Conservation (phyloP, 257 asterid genomes). For the Ilex asprella region DNA sequence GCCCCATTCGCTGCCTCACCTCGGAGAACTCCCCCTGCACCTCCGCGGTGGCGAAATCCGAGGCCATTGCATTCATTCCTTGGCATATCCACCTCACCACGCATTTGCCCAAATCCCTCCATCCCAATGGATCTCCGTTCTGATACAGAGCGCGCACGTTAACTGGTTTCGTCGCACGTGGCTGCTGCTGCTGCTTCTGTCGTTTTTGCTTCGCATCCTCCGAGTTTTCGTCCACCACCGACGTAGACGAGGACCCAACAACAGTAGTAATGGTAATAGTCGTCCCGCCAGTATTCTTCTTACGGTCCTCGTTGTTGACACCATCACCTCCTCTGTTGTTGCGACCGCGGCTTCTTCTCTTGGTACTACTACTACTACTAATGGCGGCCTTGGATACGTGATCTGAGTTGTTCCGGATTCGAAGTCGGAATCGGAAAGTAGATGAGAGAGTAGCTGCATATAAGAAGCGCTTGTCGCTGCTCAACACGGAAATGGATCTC, state of each 20-base stretch:
- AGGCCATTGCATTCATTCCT: constrained; percentile 90
- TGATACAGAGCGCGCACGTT: constrained; percentile 37
- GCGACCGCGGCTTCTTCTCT: constrained; percentile 27
- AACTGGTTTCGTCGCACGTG: constrained; percentile 5
- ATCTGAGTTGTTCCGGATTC: constrained; percentile 13
- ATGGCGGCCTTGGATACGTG: constrained; percentile 14
- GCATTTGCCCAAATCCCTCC: constrained; percentile 71
- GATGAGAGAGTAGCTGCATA: constrained; percentile 5
- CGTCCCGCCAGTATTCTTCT: background rate
- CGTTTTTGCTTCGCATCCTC: background rate
- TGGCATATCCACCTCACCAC: constrained; percentile 76
- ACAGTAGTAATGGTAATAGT: background rate
- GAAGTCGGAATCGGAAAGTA: constrained; percentile 19
- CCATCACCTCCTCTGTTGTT: constrained; percentile 13
- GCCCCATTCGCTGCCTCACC: constrained; percentile 65
- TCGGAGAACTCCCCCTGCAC: constrained; percentile 66
- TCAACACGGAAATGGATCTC: constrained; percentile 23
- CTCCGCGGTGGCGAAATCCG: constrained; percentile 62
- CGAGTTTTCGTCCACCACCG: background rate
- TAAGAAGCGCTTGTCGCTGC: background rate
- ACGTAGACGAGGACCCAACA: background rate
- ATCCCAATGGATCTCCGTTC: constrained; percentile 82
- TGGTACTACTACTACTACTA: constrained; percentile 16
- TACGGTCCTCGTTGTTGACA: background rate
- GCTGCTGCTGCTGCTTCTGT: constrained; percentile 3